Base-by-base conservation (phyloP, 2,329 filamentous ascomycete genomes). In the Thelonectria rubi region DNA sequence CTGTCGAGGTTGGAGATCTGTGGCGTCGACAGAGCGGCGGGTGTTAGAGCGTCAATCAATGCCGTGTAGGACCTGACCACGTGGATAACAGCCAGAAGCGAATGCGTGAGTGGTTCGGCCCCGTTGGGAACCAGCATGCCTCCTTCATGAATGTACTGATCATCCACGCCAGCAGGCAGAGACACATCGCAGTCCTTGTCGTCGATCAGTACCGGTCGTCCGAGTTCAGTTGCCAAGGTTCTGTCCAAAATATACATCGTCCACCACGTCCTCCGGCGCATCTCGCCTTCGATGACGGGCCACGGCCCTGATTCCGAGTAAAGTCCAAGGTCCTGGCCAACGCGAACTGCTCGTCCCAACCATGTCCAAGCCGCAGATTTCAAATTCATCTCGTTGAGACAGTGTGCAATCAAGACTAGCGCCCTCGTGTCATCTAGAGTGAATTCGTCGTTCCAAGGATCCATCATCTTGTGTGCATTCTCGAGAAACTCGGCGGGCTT, bases 241-340 rank as follows among this genome's bases (percentile, higher is more conserved):
- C 93, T 88, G 78, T 99, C 95, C 79, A 94, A 88, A 46, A 93
- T 87, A 77, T 98, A 98, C 58, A 97, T 87, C 14, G 92, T 88
- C 93, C 95, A 99, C 94, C 94, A 99, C 2, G 95, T 87, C 57
- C 94, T 85, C 63, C 91, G 88, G 56, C 94, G 88, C 87, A 94
- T 93, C 76, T 98, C 94, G 11, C 86, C 86, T 70, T 97, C 93
- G 14, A 97, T 81, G 1, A 88, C 83, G 2, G 91, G 85, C 84
- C 90, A 93, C 1, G 88, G 84, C 0, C 89, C 90, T 1, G 87
- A 86, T 70, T 97, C 92, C 7, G 86, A 81, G 71, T 97, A 90
- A 10, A 98, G 81, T 0, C 92, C 92, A 47, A 97, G 82, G 67
- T 95, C 91, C 74, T 98, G 94, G 0, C 91, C 91, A 54, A 91